phyloP scores from a whole-genome alignment of 116 monocot species.

The Cymodocea nodosa region DNA sequence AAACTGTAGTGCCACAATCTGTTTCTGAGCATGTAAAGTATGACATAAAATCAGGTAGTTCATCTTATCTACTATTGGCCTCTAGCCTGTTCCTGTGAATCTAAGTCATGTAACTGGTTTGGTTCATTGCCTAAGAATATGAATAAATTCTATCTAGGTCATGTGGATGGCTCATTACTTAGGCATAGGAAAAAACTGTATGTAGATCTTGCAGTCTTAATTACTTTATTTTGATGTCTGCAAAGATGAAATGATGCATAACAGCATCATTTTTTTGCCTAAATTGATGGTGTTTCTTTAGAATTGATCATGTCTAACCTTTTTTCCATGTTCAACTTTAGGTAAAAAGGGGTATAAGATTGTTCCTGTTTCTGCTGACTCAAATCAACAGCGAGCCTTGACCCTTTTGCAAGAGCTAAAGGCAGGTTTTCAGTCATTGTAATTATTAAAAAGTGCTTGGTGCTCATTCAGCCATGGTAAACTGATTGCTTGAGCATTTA shows the following conservation, averaged over 20 bases:
- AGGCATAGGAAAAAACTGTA: too few species aligned
- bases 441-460: neutral
- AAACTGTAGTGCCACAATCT: slow-evolving; percentile 2
- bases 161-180: too few species aligned
- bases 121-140: neutral
- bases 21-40: slow-evolving; percentile 2
- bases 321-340: slow-evolving; percentile 2
- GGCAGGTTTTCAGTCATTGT: slow-evolving; percentile 25
- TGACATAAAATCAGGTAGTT: slow-evolving; percentile 8
- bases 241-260: too few species aligned
- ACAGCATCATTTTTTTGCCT: neutral
- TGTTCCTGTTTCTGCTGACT: slow-evolving; percentile 46
- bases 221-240: too few species aligned
- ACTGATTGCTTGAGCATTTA: neutral
- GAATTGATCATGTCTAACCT: neutral
- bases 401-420: slow-evolving; percentile 53
- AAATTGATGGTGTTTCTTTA: neutral
- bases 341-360: slow-evolving; percentile 25
- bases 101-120: neutral
- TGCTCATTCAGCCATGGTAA: neutral
- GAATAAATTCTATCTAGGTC: neutral
- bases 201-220: too few species aligned
- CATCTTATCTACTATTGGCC: neutral
- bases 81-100: neutral
- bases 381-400: slow-evolving; percentile 59